Base-by-base conservation (phyloP, 1,139 yeast genomes). In the Debaryomyces nepalensis region DNA sequence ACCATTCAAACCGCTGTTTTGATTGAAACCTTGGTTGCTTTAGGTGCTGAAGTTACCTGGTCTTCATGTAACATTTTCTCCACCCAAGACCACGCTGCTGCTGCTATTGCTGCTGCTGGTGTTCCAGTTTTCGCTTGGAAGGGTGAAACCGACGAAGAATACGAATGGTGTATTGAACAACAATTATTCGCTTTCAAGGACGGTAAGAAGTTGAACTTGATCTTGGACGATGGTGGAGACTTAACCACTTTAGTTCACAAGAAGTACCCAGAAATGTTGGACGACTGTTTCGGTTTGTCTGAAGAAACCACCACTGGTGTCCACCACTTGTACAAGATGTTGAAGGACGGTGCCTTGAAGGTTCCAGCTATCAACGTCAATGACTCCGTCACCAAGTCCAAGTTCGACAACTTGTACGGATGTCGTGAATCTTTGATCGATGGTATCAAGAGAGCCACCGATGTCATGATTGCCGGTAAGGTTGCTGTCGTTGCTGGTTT, bases 291-390 rank as follows among this genome's bases (percentile, higher is more conserved):
- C 79, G 99, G 99, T 77, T 75, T 93, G 57, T 87, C 97, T 57
- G 99, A 93, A 82, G 99, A 93, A 82, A 93, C 99, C 76, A 93
- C 99, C 71, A 93, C 99, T 56, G 99, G 99, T 86, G 99, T 93
- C 64, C 99, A 95, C 82, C 97, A 93, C 79, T 82, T 93, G 67
- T 93, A 93, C 91, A 87, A 86, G 81, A 87, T 91, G 96, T 73
- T 93, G 68, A 88, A 79, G 75, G 96, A 93, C 49, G 87, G 84
- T 58, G 74, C 76, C 59, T 85, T 93, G 75, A 93, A 91, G 85
- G 98, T 93, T 45, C 99, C 99, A 69, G 99, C 99, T 73, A 93
- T 93, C 78, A 95, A 93, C 74, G 99, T 93, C 68, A 93, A 93
- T 80, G 99, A 95, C 77, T 87, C 97, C 41, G 99, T 95, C 66